Evolutionary conservation across 352 stramenopile species (phyloP).

Genomic region (Chrysophaeum taylorii): DNA sequence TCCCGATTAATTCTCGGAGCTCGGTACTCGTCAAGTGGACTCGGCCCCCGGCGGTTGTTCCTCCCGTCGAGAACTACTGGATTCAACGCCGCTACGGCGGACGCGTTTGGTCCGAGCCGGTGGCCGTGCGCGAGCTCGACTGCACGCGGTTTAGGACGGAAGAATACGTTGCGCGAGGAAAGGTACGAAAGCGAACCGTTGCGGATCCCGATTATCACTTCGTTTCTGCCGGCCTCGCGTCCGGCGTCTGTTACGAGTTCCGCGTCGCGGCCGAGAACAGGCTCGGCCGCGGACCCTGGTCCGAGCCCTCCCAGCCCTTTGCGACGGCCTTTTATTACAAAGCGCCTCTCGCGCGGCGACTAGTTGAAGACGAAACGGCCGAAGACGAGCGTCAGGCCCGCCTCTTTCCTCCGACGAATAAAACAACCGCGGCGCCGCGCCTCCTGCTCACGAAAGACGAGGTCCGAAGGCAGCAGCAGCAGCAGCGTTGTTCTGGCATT

Average conservation of each 20-base stretch:
- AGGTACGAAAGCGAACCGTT: not conserved
- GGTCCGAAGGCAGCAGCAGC: no score
- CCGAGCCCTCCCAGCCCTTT: slow-evolving; percentile 48
- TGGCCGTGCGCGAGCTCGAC: not conserved
- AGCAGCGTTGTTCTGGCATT: no score
- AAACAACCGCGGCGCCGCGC: no score
- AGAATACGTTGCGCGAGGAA: not conserved
- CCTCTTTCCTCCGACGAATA: no score
- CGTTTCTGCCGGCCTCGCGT: slow-evolving; percentile 54
- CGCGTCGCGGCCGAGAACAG: slow-evolving; percentile 54
- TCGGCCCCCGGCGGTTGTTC: slow-evolving; percentile 1
- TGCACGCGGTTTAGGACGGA: not conserved
- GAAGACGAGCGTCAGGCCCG: no score
- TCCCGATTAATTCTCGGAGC: slow-evolving; percentile 30
- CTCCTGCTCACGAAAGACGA: no score
- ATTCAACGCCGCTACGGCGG: slow-evolving; percentile 24
- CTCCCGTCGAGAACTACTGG: slow-evolving; percentile 23
- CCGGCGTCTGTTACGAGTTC: slow-evolving; percentile 68
- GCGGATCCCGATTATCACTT: slow-evolving; percentile 19
- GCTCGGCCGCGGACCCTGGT: slow-evolving; percentile 56
- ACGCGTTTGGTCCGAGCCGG: slow-evolving; percentile 11
- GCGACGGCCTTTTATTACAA: slow-evolving; percentile 34
- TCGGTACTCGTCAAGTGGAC: slow-evolving; percentile 47
- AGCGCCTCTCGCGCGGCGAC: no score
- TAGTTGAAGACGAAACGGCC: no score